Evolutionary conservation across 2,329 filamentous ascomycete genomes (phyloP).

Genomic region (Gaeumannomyces sp.): DNA sequence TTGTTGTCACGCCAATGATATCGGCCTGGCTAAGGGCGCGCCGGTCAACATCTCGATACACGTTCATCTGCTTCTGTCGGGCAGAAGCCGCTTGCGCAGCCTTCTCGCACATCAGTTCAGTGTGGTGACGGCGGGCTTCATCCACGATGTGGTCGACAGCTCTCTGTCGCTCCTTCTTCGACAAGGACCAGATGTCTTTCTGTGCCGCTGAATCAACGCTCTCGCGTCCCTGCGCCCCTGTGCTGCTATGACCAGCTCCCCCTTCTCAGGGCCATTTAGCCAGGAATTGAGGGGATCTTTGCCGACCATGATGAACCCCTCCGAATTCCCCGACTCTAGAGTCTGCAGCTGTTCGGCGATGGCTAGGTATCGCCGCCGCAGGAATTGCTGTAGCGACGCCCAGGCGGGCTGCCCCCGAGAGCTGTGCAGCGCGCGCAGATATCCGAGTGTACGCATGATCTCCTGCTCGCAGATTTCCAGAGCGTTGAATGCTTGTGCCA

Average conservation of each 20-base stretch:
- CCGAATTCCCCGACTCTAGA: background rate
- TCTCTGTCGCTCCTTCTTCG: background rate
- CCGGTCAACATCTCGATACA: slow-evolving; percentile 27
- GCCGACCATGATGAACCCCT: slow-evolving; percentile 1
- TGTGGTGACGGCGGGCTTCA: background rate
- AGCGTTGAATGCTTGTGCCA: background rate
- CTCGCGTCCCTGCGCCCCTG: background rate
- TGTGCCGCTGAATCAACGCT: background rate
- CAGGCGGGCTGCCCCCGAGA: background rate
- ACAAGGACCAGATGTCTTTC: slow-evolving; percentile 5
- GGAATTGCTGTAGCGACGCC: background rate
- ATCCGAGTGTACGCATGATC: background rate
- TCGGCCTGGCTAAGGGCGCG: slow-evolving; percentile 32
- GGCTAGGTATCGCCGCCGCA: background rate
- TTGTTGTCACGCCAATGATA: slow-evolving; percentile 55
- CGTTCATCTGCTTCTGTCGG: slow-evolving; percentile 14
- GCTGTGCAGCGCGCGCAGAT: background rate
- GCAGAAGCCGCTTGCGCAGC: background rate
- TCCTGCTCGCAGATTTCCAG: background rate
- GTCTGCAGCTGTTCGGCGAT: no score
- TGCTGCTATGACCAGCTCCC: background rate
- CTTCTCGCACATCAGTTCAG: slow-evolving; percentile 4
- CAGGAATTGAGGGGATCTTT: background rate
- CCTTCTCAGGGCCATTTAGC: background rate
- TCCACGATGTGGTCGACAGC: background rate